Percentiles rank a stretch among this genome's conserved stretches.
Evolutionary conservation across 805 yeast species (phyloP).

Genomic region (Candida succiphila): DNA sequence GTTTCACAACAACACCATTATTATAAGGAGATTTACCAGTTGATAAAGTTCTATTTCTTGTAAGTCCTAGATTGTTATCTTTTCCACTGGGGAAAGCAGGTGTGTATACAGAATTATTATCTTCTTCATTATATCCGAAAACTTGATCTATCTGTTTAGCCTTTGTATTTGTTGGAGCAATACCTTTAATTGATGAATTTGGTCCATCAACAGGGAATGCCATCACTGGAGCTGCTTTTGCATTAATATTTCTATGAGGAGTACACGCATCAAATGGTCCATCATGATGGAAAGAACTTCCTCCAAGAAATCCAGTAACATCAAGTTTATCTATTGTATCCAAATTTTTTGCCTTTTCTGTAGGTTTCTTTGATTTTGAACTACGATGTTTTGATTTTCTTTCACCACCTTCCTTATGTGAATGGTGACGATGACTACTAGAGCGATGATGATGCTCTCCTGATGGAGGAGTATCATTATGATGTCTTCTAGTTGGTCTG

Average conservation of each 20-base stretch:
- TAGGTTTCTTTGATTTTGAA: slow-evolving; percentile 25
- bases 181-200: slow-evolving; percentile 71
- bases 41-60: background rate
- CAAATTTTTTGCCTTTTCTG: slow-evolving; percentile 57
- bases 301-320: slow-evolving; percentile 90
- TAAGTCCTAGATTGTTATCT: background rate
- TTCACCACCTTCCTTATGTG: too few species aligned
- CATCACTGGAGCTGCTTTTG: slow-evolving; percentile 76
- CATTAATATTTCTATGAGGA: slow-evolving; percentile 81
- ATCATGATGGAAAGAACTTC: slow-evolving; percentile 93
- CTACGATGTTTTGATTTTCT: slow-evolving; percentile 13
- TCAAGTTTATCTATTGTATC: slow-evolving; percentile 94
- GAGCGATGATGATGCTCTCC: slow-evolving; percentile 22
- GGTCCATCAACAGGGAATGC: slow-evolving; percentile 98
- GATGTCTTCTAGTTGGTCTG: slow-evolving; percentile 8
- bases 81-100: background rate
- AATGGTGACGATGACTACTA: slow-evolving; percentile 8
- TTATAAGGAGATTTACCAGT: slow-evolving; percentile 17
- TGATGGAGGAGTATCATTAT: slow-evolving; percentile 7
- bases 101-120: slow-evolving; percentile 15
- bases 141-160: slow-evolving; percentile 63
- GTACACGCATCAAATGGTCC: slow-evolving; percentile 99
- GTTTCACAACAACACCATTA: slow-evolving; percentile 21
- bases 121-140: slow-evolving; percentile 60
- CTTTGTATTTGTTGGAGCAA: slow-evolving; percentile 42